Evolutionary conservation across 1,139 yeast species (phyloP), one percentile per base, ranked within the genome.

Genomic region (Dujonia santamariae): DNA sequence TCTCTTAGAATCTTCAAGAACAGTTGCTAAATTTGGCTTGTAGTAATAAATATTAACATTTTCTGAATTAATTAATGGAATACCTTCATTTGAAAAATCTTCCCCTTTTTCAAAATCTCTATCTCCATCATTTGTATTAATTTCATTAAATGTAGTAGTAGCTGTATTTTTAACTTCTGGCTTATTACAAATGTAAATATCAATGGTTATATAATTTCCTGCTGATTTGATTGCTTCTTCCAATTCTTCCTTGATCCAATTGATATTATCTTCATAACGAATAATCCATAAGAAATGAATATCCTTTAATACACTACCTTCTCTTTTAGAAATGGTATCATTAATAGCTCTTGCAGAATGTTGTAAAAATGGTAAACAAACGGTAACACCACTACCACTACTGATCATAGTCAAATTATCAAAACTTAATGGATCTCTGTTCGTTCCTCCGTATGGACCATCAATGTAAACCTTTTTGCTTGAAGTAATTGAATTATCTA

Each of bases 361-460:
- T 32, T 50, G 56, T 36, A 76, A 59, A 41, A 70, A 72, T 3
- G 84, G 78, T 14, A 76, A 42, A 2, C 72, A 62, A 0, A 78
- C 80, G 2, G 82, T 65, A 7, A 77, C 66, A 28, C 85, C 85
- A 35, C 78, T 67, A 1, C 85, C 78, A 13, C 75, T 55, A 26
- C 76, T 56, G 8, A 73, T 26, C 16, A 76, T 49, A 4, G 63
- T 50, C 1, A 74, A 61, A 32, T 69, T 64, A 36, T 75, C 76
- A 50, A 79, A 79, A 2, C 77, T 53, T 24, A 62, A 50, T 6
- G 64, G 53, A 42, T 75, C 75, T 45, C 85, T 62, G 11, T 63
- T 52, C 30, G 73, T 49, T 0, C 85, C 85, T 8, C 85, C 85
- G 43, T 78, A 79, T 2, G 85, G 82, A 2, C 85, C 85, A 50